A percentile compares a stretch with the other conserved stretches of the same genome.
Conservation (phyloP, 2,329 filamentous ascomycete genomes). For the Fusarium camptoceras region DNA sequence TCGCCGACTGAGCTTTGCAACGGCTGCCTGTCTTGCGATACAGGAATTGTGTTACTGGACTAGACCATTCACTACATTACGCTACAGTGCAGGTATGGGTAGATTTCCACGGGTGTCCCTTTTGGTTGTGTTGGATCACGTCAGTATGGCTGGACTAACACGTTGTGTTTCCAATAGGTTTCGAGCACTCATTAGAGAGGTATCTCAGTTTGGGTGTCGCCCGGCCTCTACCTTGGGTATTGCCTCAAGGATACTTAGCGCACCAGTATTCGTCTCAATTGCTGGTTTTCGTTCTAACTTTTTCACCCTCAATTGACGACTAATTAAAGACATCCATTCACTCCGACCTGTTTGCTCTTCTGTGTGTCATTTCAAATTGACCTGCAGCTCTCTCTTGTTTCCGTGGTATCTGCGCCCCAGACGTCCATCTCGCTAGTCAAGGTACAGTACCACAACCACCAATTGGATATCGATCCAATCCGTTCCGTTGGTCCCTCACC, state of each 20-base stretch:
- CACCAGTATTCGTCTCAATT: neutral
- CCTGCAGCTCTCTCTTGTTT: slow-evolving; percentile 23
- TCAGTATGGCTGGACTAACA: slow-evolving; percentile 24
- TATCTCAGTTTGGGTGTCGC: slow-evolving; percentile 20
- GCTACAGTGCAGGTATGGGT: slow-evolving; percentile 14
- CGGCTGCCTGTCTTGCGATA: slow-evolving; percentile 13
- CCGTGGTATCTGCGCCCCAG: slow-evolving; percentile 22
- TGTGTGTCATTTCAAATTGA: slow-evolving; percentile 9
- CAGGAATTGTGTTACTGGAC: neutral
- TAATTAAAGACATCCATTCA: slow-evolving; percentile 22
- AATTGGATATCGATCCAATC: slow-evolving; percentile 32
- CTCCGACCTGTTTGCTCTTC: neutral
- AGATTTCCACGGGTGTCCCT: slow-evolving; percentile 4
- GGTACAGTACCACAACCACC: slow-evolving; percentile 21
- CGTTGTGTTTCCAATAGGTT: slow-evolving; percentile 32
- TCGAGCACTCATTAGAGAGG: slow-evolving; percentile 13
- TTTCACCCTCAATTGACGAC: slow-evolving; percentile 1
- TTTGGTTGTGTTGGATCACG: slow-evolving; percentile 19
- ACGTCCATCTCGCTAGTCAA: slow-evolving; percentile 26
- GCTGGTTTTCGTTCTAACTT: neutral
- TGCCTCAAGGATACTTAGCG: slow-evolving; percentile 17
- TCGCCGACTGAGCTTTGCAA: slow-evolving; percentile 14
- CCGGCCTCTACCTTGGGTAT: neutral
- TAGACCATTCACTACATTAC: neutral
- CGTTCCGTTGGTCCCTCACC: slow-evolving; percentile 28